Evolutionary conservation across 257 asterid genomes (phyloP).

Genomic region (Salvia hispanica): DNA sequence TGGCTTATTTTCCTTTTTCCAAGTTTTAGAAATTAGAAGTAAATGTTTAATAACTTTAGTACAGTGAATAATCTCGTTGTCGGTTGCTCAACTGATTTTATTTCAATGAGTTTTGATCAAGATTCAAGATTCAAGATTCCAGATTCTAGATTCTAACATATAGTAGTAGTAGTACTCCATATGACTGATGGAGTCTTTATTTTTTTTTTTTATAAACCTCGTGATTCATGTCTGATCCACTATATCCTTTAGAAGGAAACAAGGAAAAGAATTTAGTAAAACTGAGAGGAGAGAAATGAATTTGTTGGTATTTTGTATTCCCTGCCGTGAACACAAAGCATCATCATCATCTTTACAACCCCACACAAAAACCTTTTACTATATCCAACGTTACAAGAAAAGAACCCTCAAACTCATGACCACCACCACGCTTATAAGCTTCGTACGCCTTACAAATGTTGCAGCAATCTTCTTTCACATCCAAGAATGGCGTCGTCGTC

Average conservation of each 20-base stretch:
- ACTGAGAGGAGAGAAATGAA: conserved; percentile 10
- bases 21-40: too few relatives aligned
- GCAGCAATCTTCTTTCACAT: not conserved
- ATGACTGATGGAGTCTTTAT: too few relatives aligned
- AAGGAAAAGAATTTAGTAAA: not conserved
- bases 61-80: too few relatives aligned
- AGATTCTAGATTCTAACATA: too few relatives aligned
- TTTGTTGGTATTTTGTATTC: conserved; percentile 24
- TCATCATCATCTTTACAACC: conserved; percentile 52
- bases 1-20: too few relatives aligned
- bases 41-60: too few relatives aligned
- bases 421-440: not conserved
- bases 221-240: too few relatives aligned
- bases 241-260: not conserved
- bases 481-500: conserved; percentile 57
- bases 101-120: too few relatives aligned
- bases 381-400: conserved; percentile 73
- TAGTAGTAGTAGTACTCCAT: too few relatives aligned
- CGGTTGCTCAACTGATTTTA: too few relatives aligned
- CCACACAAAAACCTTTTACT: conserved; percentile 31
- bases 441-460: not conserved
- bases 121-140: too few relatives aligned
- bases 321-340: conserved; percentile 61
- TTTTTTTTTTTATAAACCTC: too few relatives aligned
- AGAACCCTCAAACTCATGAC: conserved; percentile 48